Conservation (phyloP, 176 grass and related monocot species). For the Aegilops umbellulata region DNA sequence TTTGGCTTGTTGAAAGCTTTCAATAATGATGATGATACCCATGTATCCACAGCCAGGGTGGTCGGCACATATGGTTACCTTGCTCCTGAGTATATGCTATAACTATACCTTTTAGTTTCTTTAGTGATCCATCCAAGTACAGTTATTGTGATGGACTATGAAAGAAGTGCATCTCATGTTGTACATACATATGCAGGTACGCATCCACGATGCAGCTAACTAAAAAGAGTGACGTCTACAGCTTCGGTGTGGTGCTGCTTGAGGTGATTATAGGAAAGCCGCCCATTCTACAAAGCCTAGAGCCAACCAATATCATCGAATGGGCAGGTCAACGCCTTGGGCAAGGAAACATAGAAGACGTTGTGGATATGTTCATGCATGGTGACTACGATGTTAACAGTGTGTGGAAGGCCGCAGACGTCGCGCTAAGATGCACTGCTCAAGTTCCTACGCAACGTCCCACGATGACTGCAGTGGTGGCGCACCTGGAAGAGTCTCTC, state of each 20-base stretch:
- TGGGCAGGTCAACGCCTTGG: conserved; percentile 36
- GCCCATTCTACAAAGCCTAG: conserved; percentile 12
- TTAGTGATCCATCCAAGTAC: neutral
- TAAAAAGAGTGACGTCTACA: conserved; percentile 52
- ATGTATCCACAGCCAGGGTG: no score
- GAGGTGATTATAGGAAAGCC: conserved; percentile 37
- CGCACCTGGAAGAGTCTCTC: no score
- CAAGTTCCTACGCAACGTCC: no score
- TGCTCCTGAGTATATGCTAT: no score
- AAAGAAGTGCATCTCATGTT: neutral
- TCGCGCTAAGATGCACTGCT: no score
- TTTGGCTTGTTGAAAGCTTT: no score
- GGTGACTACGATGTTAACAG: conserved; percentile 36
- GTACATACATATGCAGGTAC: conserved; percentile 20
- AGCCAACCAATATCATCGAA: conserved; percentile 16
- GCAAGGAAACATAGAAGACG: conserved; percentile 31
- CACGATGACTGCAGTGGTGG: no score
- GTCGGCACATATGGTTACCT: no score
- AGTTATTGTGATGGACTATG: neutral
- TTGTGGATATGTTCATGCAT: conserved; percentile 32
- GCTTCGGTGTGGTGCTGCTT: conserved; percentile 54
- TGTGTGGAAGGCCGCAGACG: no score
- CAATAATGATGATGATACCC: no score
- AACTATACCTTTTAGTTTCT: neutral
- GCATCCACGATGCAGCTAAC: neutral